These are phyloP conservation scores for Yamadazyma phyllophila DNA, from an alignment of 805 yeast genomes.

Conservation along the genomic window DNA sequence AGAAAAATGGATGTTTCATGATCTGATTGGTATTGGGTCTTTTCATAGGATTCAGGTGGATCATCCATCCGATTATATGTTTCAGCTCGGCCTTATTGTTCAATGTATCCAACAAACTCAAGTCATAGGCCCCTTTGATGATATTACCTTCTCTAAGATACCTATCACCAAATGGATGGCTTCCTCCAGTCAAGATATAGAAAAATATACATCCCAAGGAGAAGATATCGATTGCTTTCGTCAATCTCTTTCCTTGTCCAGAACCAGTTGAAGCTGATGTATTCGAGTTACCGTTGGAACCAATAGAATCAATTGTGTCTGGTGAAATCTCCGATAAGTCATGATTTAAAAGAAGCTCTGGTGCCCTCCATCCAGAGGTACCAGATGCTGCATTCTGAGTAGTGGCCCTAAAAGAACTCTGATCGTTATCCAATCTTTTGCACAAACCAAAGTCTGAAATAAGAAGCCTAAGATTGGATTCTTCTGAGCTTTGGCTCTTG, in stretches of 20 bases:
- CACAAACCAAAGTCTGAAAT: conserved; percentile 97
- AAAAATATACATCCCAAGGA: conserved; percentile 93
- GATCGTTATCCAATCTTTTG: conserved; percentile 86
- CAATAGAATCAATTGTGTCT: conserved; percentile 31
- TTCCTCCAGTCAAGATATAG: conserved; percentile 77
- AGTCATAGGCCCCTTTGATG: conserved; percentile 58
- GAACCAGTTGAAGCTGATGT: conserved; percentile 4
- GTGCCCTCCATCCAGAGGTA: conserved; percentile 98
- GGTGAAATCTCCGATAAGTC: conserved; percentile 40
- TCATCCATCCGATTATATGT: conserved; percentile 73
- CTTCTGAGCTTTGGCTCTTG: conserved; percentile 15
- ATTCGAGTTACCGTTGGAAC: conserved; percentile 16
- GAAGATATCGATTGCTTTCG: conserved; percentile 89
- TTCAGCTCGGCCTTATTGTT: conserved; percentile 59
- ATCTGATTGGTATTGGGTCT: conserved; percentile 73
- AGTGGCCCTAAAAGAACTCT: conserved; percentile 89
- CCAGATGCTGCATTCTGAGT: conserved; percentile 88
- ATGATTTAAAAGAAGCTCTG: conserved; percentile 62
- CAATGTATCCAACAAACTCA: conserved; percentile 44
- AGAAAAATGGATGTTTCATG: conserved; percentile 83
- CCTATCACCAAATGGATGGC: conserved; percentile 94
- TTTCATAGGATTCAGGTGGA: conserved; percentile 56
- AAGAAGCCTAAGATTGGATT: conserved; percentile 50
- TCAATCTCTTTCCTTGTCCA: conserved; percentile 51
- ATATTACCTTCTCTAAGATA: conserved; percentile 88